Percentiles rank a stretch among this genome's conserved stretches.
Conservation (phyloP, 225 moss, liverwort and hornwort species). For the Polytrichum formosum region DNA sequence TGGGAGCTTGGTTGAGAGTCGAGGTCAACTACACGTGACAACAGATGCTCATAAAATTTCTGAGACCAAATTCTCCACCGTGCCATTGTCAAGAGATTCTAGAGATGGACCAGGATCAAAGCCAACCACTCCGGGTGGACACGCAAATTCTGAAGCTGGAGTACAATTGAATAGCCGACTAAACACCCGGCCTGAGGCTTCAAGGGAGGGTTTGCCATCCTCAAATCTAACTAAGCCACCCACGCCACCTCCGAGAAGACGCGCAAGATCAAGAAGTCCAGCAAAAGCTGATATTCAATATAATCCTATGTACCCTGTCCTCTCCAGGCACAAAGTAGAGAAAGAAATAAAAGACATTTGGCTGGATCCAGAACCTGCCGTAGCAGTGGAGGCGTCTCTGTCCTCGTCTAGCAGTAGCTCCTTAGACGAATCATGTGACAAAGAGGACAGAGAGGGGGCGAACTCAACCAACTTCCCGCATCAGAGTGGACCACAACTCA, state of each 20-base stretch:
- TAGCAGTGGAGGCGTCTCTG: slow-evolving; percentile 21
- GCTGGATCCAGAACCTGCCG: slow-evolving; percentile 28
- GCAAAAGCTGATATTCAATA: slow-evolving; percentile 63
- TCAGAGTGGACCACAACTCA: slow-evolving; percentile 49
- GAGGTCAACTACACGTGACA: slow-evolving; percentile 32
- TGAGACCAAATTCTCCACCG: slow-evolving; percentile 24
- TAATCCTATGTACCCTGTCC: slow-evolving; percentile 41
- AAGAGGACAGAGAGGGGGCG: slow-evolving; percentile 61
- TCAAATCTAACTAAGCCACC: slow-evolving; percentile 52
- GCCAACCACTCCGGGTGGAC: slow-evolving; percentile 27
- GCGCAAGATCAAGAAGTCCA: slow-evolving; percentile 57
- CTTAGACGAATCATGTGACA: slow-evolving; percentile 57
- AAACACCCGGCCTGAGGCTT: slow-evolving; percentile 30
- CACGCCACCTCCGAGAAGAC: slow-evolving; percentile 68
- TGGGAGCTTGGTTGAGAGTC: slow-evolving; percentile 37
- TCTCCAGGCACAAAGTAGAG: slow-evolving; percentile 46
- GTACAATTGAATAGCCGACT: slow-evolving; percentile 29
- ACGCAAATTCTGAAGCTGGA: slow-evolving; percentile 22
- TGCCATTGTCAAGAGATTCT: slow-evolving; percentile 24
- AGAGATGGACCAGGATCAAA: slow-evolving; percentile 46
- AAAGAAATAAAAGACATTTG: slow-evolving; percentile 38
- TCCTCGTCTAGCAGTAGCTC: slow-evolving; percentile 26
- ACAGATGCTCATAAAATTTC: slow-evolving; percentile 29
- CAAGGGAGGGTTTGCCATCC: slow-evolving; percentile 27
- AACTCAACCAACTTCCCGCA: slow-evolving; percentile 44